phyloP scores from a whole-genome alignment of 2,329 filamentous ascomycete species.

The Chaetomium globosum region DNA sequence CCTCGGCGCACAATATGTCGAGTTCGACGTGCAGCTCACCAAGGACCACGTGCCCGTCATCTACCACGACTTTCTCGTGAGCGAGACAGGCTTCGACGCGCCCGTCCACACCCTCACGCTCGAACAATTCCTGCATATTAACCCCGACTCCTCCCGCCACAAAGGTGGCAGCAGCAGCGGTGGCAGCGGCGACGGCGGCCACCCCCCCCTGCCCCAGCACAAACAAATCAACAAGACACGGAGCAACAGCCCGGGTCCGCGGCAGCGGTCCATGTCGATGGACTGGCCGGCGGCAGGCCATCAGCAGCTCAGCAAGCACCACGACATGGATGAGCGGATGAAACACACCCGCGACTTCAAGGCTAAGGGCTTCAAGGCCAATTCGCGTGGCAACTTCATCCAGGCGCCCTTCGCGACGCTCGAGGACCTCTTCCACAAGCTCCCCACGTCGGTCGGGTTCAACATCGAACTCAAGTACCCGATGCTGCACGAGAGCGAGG shows the following conservation, averaged over 20 bases:
- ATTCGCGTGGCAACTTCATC: slow-evolving; percentile 90
- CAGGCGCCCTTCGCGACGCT: slow-evolving; percentile 94
- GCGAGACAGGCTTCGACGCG: slow-evolving; percentile 94
- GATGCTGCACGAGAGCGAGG: slow-evolving; percentile 93
- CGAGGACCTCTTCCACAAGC: slow-evolving; percentile 85
- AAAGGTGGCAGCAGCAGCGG: slow-evolving; percentile 34
- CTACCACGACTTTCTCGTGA: slow-evolving; percentile 97
- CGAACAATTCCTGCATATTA: slow-evolving; percentile 93
- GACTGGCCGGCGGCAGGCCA: slow-evolving; percentile 43
- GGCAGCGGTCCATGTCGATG: slow-evolving; percentile 59
- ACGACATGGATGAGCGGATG: slow-evolving; percentile 74
- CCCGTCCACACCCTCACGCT: slow-evolving; percentile 93
- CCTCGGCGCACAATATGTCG: slow-evolving; percentile 75
- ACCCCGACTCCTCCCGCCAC: slow-evolving; percentile 56
- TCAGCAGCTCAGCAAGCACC: slow-evolving; percentile 39
- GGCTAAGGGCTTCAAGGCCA: slow-evolving; percentile 91
- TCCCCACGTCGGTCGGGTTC: slow-evolving; percentile 84
- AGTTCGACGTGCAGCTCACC: slow-evolving; percentile 93
- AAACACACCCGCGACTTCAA: slow-evolving; percentile 97
- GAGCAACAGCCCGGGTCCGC: slow-evolving; percentile 40
- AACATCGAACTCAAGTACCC: slow-evolving; percentile 99
- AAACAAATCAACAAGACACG: slow-evolving; percentile 39
- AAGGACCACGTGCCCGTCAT: slow-evolving; percentile 98
- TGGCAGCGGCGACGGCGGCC: slow-evolving; percentile 41
- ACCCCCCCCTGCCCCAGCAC: slow-evolving; percentile 35